A percentile compares a stretch with the other conserved stretches of the same genome.
Evolutionary conservation across 306 rosid species (phyloP).

Genomic region (Quercus glauca): DNA sequence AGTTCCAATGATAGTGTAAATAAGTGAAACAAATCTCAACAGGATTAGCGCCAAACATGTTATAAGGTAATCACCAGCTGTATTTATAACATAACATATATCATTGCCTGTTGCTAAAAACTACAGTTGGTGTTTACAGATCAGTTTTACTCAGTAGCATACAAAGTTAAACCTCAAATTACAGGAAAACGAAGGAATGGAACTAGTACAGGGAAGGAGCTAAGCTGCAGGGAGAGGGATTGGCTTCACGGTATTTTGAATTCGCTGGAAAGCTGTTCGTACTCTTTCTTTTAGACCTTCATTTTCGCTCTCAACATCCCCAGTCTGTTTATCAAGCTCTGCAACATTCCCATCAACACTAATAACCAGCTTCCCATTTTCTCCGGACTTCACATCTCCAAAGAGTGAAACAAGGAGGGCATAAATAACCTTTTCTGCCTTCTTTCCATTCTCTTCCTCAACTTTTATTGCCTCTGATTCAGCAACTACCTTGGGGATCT

Average conservation of each 20-base stretch:
- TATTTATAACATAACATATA: not conserved
- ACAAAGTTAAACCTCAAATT: not conserved
- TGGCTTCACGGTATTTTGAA: constrained; percentile 74
- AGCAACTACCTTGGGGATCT: constrained; percentile 61
- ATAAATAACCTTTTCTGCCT: constrained; percentile 64
- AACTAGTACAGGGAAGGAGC: not conserved
- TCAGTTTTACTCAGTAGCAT: not conserved
- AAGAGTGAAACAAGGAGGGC: constrained; percentile 83
- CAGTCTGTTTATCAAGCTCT: constrained; percentile 69
- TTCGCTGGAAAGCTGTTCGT: constrained; percentile 62
- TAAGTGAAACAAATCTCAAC: too few relatives aligned
- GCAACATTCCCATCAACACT: constrained; percentile 80
- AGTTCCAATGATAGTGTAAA: too few relatives aligned
- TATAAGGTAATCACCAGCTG: not conserved
- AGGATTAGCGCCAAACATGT: not conserved
- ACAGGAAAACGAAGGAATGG: not conserved
- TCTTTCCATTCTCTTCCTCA: constrained; percentile 71
- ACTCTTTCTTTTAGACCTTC: constrained; percentile 92
- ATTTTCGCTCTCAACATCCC: constrained; percentile 81
- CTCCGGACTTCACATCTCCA: constrained; percentile 79
- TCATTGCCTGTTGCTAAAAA: not conserved
- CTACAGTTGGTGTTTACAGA: not conserved
- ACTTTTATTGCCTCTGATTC: constrained; percentile 62
- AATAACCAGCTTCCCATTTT: constrained; percentile 74
- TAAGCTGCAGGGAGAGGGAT: constrained; percentile 63